Conservation (phyloP, 257 asterid genomes). For the Paulownia fortunei region DNA sequence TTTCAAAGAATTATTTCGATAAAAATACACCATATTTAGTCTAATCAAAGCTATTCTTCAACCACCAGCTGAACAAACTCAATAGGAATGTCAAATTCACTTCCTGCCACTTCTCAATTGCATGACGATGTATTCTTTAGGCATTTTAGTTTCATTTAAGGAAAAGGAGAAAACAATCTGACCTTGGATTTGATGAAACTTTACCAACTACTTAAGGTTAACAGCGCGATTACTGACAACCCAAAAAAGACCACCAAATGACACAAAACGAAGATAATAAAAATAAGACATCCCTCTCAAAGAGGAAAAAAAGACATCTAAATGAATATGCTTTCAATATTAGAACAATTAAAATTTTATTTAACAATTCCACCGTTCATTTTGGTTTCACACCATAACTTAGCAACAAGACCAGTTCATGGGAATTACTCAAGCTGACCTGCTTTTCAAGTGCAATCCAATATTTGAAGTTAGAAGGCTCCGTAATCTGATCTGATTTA, state of each 20-base stretch:
- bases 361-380: neutral
- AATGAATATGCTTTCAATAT: constrained; percentile 15
- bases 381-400: neutral
- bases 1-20: neutral
- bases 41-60: neutral
- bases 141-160: neutral
- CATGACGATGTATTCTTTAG: neutral
- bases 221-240: neutral
- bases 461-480: constrained; percentile 84
- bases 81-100: neutral
- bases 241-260: neutral
- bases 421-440: constrained; percentile 49
- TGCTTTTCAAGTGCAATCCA: constrained; percentile 92
- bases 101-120: neutral
- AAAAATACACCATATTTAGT: neutral
- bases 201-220: neutral
- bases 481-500: constrained; percentile 70
- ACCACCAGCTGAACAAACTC: neutral
- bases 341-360: neutral
- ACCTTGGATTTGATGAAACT: neutral
- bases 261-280: neutral
- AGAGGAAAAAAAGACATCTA: neutral
- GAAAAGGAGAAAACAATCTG: neutral
- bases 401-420: constrained; percentile 27
- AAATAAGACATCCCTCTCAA: constrained; percentile 10